A percentile compares a stretch with the other conserved stretches of the same genome.
These are phyloP conservation scores for Panus rudis DNA, from an alignment of 768 basidiomycete genomes.

Conservation along the genomic window DNA sequence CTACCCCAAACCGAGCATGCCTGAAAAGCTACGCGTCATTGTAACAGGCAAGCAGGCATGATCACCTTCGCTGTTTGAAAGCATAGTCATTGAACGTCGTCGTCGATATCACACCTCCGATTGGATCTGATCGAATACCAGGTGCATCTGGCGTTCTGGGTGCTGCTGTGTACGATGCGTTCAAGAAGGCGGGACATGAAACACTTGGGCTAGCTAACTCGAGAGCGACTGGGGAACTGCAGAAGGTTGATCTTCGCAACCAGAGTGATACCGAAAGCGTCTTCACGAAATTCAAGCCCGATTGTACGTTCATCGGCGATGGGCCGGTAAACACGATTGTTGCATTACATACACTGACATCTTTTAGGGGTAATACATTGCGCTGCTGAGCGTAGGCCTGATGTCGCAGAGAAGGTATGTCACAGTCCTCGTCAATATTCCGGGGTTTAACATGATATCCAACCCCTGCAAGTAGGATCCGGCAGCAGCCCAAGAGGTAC, in stretches of 20 bases:
- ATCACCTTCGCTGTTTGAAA: no score
- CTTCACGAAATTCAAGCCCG: constrained; percentile 53
- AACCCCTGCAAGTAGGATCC: constrained; percentile 44
- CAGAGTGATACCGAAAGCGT: constrained; percentile 42
- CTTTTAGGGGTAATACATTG: constrained; percentile 82
- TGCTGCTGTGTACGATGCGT: constrained; percentile 64
- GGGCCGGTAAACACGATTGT: neutral
- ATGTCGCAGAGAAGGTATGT: constrained; percentile 83
- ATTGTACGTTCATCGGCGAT: constrained; percentile 48
- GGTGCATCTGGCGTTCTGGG: constrained; percentile 93
- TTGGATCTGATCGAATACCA: no score
- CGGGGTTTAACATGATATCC: neutral
- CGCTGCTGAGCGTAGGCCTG: constrained; percentile 89
- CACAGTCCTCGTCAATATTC: neutral
- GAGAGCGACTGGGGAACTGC: constrained; percentile 45
- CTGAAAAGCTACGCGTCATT: constrained; percentile 37
- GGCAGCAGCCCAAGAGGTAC: constrained; percentile 54
- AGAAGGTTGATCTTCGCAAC: constrained; percentile 65
- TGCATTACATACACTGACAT: neutral
- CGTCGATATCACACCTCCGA: no score
- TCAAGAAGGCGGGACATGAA: constrained; percentile 32
- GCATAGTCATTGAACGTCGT: no score
- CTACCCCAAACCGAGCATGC: neutral
- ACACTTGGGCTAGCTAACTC: constrained; percentile 65
- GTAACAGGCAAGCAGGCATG: constrained; percentile 46